phyloP scores from a whole-genome alignment of 108 stramenopile species.

The Stephanodiscus minutulus region DNA sequence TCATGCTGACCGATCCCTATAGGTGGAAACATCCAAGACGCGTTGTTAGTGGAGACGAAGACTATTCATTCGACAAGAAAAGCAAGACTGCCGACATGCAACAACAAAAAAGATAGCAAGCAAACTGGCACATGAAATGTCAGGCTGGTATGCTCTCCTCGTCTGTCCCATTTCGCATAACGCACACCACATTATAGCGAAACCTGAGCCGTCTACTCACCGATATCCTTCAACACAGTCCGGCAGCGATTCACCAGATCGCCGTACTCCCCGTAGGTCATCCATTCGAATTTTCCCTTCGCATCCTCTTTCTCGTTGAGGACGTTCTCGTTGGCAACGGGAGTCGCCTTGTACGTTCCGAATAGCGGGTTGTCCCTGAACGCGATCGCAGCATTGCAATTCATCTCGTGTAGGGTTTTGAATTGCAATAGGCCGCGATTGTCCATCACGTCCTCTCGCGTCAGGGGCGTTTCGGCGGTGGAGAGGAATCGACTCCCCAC shows the following conservation, averaged over 20 bases:
- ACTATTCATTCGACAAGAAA: background rate
- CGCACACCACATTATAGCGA: background rate
- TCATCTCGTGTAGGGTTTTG: slow-evolving; percentile 82
- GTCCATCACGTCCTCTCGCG: slow-evolving; percentile 65
- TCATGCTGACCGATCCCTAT: slow-evolving; percentile 68
- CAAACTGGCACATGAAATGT: background rate
- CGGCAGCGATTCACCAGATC: slow-evolving; percentile 65
- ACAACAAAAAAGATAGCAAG: background rate
- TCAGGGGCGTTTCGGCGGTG: slow-evolving; percentile 16
- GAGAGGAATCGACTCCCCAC: background rate
- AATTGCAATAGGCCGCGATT: slow-evolving; percentile 61
- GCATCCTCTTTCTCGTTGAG: slow-evolving; percentile 36
- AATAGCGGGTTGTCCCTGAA: slow-evolving; percentile 70
- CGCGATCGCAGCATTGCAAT: slow-evolving; percentile 57
- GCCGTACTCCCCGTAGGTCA: slow-evolving; percentile 74
- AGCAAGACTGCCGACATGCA: background rate
- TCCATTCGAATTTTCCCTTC: slow-evolving; percentile 65
- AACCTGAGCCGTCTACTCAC: slow-evolving; percentile 41
- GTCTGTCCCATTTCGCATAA: too few relatives aligned
- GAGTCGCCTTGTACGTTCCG: slow-evolving; percentile 61
- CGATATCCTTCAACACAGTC: slow-evolving; percentile 78
- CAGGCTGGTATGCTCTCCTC: background rate
- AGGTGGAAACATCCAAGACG: background rate
- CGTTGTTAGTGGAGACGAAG: background rate
- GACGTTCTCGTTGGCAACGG: slow-evolving; percentile 24